Percentiles rank a stretch among this genome's conserved stretches.
phyloP scores from a whole-genome alignment of 352 stramenopile genomes.

The Globisporangium heterothallicum region DNA sequence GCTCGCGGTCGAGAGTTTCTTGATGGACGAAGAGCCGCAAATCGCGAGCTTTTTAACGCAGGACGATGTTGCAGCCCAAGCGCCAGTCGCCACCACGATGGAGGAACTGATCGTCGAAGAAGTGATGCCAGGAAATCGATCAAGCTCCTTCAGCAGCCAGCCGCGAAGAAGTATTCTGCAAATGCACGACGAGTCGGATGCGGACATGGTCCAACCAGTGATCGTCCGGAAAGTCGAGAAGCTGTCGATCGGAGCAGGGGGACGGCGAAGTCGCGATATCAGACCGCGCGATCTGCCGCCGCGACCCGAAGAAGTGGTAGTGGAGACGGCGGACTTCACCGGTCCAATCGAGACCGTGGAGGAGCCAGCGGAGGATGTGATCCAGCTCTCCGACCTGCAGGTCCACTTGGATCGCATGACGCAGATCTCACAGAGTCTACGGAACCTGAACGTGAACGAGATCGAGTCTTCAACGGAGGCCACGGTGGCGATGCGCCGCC shows the following conservation, averaged over 20 bases:
- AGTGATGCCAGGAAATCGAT: slow-evolving; percentile 28
- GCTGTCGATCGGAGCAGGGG: slow-evolving; percentile 32
- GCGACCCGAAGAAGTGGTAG: slow-evolving; percentile 17
- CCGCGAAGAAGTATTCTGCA: slow-evolving; percentile 10
- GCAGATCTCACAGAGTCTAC: slow-evolving; percentile 55
- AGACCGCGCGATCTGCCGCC: slow-evolving; percentile 7
- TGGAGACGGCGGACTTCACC: slow-evolving; percentile 14
- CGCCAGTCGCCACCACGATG: slow-evolving; percentile 14
- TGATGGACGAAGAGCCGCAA: slow-evolving; percentile 25
- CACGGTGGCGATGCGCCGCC: slow-evolving; percentile 36
- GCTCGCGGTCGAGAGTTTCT: slow-evolving; percentile 45
- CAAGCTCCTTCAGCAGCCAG: slow-evolving; percentile 16
- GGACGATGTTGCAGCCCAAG: background rate
- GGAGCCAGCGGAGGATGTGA: slow-evolving; percentile 12
- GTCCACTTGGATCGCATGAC: slow-evolving; percentile 75
- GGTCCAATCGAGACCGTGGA: slow-evolving; percentile 7
- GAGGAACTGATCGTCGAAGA: slow-evolving; percentile 52
- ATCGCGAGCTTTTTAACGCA: slow-evolving; percentile 13
- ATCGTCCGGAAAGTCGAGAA: slow-evolving; percentile 45
- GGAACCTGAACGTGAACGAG: slow-evolving; percentile 31
- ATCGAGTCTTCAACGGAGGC: slow-evolving; percentile 45
- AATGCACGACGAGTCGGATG: slow-evolving; percentile 13
- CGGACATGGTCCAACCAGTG: slow-evolving; percentile 28
- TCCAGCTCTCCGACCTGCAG: slow-evolving; percentile 62
- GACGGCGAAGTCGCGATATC: slow-evolving; percentile 25